These are phyloP conservation scores for Onygenales sp. DNA, from an alignment of 2,329 filamentous ascomycete genomes.

Conservation along the genomic window DNA sequence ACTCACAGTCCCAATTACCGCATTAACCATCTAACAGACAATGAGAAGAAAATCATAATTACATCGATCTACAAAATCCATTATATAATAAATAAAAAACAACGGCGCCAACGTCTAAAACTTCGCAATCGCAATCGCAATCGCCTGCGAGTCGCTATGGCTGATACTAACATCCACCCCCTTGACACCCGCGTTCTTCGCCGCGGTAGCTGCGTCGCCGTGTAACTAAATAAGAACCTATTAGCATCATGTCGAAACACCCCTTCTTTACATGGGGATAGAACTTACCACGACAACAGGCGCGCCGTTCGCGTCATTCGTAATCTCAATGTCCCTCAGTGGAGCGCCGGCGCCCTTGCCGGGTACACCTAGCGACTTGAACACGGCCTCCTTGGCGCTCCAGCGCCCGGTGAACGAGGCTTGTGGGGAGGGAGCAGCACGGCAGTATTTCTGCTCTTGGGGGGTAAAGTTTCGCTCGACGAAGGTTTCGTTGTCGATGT, in stretches of 20 bases:
- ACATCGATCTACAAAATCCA: not conserved
- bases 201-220: conserved; percentile 71
- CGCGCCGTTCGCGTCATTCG: conserved; percentile 68
- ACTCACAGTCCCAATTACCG: not conserved
- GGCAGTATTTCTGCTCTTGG: conserved; percentile 78
- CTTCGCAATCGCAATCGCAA: conserved; percentile 81
- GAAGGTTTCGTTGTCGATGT: conserved; percentile 90
- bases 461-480: conserved; percentile 88
- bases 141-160: conserved; percentile 87
- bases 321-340: conserved; percentile 90
- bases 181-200: conserved; percentile 80
- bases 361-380: conserved; percentile 86
- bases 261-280: conserved; percentile 9
- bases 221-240: conserved; percentile 55
- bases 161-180: conserved; percentile 88
- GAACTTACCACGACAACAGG: conserved; percentile 72
- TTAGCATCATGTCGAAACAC: not conserved
- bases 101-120: conserved; percentile 42
- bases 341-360: conserved; percentile 83
- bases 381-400: conserved; percentile 97
- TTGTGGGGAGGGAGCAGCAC: conserved; percentile 65
- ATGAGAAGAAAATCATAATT: not conserved
- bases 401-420: conserved; percentile 91
- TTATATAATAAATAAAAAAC: not conserved
- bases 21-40: not conserved